These are phyloP conservation scores for Narthecium ossifragum DNA, from an alignment of 106 monocot genomes.

Conservation along the genomic window DNA sequence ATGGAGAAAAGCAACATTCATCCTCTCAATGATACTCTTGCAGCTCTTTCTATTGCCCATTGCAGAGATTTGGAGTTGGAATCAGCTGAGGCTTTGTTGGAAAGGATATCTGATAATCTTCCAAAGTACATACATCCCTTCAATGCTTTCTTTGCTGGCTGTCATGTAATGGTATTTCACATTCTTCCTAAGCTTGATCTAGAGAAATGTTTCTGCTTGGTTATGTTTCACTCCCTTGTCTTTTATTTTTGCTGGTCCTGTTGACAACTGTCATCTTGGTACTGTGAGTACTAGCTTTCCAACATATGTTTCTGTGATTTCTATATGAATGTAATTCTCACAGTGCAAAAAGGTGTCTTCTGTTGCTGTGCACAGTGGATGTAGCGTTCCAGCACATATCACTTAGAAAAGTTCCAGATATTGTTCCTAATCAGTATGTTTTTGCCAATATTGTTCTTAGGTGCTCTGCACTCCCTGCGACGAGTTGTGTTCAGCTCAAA, in stretches of 20 bases:
- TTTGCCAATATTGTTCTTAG: too few relatives aligned
- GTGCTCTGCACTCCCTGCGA: too few relatives aligned
- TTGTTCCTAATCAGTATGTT: too few relatives aligned
- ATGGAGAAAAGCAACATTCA: constrained; percentile 60
- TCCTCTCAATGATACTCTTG: constrained; percentile 56
- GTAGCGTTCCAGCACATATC: too few relatives aligned
- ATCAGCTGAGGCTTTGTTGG: constrained; percentile 58
- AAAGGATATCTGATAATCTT: constrained; percentile 36
- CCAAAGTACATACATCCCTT: constrained; percentile 53
- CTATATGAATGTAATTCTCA: too few relatives aligned
- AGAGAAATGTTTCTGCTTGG: not conserved
- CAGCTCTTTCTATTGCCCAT: constrained; percentile 48
- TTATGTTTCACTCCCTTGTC: not conserved
- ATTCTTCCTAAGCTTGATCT: not conserved
- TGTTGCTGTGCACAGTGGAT: too few relatives aligned
- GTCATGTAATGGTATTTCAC: constrained; percentile 48
- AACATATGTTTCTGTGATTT: too few relatives aligned
- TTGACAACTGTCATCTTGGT: not conserved
- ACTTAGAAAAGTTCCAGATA: too few relatives aligned
- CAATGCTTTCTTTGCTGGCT: constrained; percentile 65
- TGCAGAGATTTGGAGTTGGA: constrained; percentile 66
- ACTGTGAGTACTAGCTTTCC: too few relatives aligned
- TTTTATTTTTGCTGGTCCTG: not conserved
- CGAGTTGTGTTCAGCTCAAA: too few relatives aligned
- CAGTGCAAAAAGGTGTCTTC: too few relatives aligned